A percentile compares a stretch with the other conserved stretches of the same genome.
Conservation (phyloP, 2,329 filamentous ascomycete genomes). For the Pleoardoris graminearum region DNA sequence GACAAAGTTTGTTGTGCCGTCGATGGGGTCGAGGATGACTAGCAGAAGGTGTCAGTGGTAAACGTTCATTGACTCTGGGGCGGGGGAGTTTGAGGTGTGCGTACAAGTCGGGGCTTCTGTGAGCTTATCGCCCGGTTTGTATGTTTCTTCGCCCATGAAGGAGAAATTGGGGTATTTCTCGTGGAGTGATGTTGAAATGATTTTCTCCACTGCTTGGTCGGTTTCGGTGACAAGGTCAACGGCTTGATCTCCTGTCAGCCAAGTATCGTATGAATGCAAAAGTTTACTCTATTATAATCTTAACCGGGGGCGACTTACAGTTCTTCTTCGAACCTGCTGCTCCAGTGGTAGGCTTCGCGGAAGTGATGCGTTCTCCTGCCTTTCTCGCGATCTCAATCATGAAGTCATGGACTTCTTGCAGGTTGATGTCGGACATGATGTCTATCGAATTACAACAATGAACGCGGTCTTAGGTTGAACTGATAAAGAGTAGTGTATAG, state of each 20-base stretch:
- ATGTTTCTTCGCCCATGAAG: constrained; percentile 64
- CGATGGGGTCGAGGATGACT: constrained; percentile 81
- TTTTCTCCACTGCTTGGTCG: constrained; percentile 63
- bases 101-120: constrained; percentile 66
- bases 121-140: constrained; percentile 66
- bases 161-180: constrained; percentile 58
- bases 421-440: constrained; percentile 45
- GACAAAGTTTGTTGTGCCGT: constrained; percentile 81
- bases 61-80: not conserved
- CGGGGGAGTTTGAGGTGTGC: not conserved
- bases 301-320: constrained; percentile 31
- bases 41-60: constrained; percentile 36
- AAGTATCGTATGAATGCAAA: not conserved
- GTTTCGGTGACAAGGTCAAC: constrained; percentile 67
- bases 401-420: constrained; percentile 55
- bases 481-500: too few species aligned
- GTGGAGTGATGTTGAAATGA: constrained; percentile 57
- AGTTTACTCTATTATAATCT: not conserved
- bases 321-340: constrained; percentile 55
- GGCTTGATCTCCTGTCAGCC: constrained; percentile 38
- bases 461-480: not conserved
- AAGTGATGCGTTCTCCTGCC: constrained; percentile 52
- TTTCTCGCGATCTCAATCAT: constrained; percentile 51
- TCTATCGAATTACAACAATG: not conserved
- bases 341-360: constrained; percentile 49